Conservation (phyloP, 257 asterid species). For the Lavandula angustifolia region DNA sequence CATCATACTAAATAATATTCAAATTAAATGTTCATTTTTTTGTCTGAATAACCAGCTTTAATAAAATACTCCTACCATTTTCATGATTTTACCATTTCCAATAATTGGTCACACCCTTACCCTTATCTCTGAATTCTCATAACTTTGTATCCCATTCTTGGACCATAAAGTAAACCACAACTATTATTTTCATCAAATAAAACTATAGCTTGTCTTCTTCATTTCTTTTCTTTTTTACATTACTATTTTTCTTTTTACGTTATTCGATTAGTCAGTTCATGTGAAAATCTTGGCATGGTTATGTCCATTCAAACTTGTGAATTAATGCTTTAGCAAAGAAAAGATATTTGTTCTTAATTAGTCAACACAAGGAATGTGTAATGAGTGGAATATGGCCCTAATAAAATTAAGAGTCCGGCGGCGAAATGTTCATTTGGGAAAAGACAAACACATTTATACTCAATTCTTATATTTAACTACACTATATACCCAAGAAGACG, state of each 20-base stretch:
- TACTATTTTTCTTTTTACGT: not conserved
- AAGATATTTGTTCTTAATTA: constrained; percentile 3
- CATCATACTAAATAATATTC: not conserved
- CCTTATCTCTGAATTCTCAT: constrained; percentile 25
- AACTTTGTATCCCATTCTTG: constrained; percentile 31
- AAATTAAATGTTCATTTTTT: not conserved
- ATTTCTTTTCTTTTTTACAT: too few relatives aligned
- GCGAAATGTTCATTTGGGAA: too few relatives aligned
- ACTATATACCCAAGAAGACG: too few relatives aligned
- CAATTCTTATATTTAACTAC: too few relatives aligned
- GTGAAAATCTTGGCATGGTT: too few relatives aligned
- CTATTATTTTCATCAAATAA: not conserved
- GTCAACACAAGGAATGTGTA: not conserved
- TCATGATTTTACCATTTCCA: constrained; percentile 29
- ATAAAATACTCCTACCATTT: constrained; percentile 23
- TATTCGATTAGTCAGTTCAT: not conserved
- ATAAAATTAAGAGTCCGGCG: too few relatives aligned
- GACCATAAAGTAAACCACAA: constrained; percentile 20
- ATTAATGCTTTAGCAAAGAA: not conserved
- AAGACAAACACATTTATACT: too few relatives aligned
- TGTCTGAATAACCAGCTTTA: constrained; percentile 27
- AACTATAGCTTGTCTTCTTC: not conserved
- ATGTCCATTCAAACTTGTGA: not conserved
- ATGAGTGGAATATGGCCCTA: constrained; percentile 18
- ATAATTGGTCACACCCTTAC: constrained; percentile 16